These are phyloP conservation scores for Lachnellula hyalina DNA, from an alignment of 2,329 filamentous ascomycete species.

Conservation along the genomic window DNA sequence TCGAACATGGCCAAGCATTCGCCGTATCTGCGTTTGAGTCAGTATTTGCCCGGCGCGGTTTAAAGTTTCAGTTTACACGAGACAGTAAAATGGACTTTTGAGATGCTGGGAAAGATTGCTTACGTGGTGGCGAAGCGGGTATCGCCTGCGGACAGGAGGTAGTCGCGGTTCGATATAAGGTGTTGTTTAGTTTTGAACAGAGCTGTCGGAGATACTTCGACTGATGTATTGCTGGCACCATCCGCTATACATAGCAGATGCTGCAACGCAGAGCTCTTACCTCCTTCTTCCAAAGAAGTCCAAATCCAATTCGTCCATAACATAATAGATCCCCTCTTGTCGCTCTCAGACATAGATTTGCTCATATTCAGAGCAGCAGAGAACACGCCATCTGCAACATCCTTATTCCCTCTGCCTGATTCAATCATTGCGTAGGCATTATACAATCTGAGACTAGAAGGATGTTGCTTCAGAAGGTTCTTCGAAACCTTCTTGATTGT, in stretches of 20 bases:
- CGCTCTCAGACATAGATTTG: constrained; percentile 33
- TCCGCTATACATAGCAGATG: constrained; percentile 37
- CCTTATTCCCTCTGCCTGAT: constrained; percentile 48
- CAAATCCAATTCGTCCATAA: constrained; percentile 30
- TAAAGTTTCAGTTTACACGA: no score
- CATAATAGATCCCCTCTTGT: constrained; percentile 29
- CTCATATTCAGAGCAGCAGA: constrained; percentile 59
- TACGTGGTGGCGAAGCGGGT: constrained; percentile 44
- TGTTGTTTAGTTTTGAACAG: constrained; percentile 50
- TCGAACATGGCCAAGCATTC: constrained; percentile 60
- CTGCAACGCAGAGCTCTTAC: constrained; percentile 31
- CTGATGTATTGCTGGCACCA: constrained; percentile 27
- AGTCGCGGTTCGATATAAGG: constrained; percentile 50
- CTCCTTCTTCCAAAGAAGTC: constrained; percentile 19
- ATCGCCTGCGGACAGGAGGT: constrained; percentile 47
- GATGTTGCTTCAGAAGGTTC: constrained; percentile 61
- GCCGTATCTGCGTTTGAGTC: constrained; percentile 32
- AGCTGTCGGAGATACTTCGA: constrained; percentile 20
- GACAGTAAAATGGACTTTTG: no score
- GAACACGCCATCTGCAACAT: constrained; percentile 60
- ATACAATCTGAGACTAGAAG: constrained; percentile 64
- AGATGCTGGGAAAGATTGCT: no score
- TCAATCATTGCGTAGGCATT: constrained; percentile 76
- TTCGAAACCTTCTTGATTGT: constrained; percentile 67
- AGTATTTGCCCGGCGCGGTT: no score